Percentiles rank a stretch among this genome's conserved stretches.
These are phyloP conservation scores for Penicillium longicatenatum DNA, from an alignment of 495 filamentous ascomycete species.

Conservation along the genomic window DNA sequence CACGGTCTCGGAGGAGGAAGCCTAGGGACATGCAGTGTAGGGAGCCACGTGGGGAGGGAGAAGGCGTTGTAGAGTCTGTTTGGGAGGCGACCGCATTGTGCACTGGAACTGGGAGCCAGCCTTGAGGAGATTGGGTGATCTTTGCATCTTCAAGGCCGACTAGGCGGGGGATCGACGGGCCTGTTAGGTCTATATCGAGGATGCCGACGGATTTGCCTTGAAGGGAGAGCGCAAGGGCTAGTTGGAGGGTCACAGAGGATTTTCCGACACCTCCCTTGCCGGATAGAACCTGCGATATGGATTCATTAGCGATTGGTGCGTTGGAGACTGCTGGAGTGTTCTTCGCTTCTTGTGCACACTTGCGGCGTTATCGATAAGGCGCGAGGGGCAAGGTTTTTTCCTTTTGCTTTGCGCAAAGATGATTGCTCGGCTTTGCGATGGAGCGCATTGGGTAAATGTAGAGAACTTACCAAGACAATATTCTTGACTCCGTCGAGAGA, in stretches of 20 bases:
- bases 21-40: slow-evolving; percentile 91
- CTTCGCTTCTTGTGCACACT: neutral
- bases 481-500: slow-evolving; percentile 55
- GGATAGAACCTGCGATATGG: slow-evolving; percentile 65
- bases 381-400: slow-evolving; percentile 19
- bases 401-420: neutral
- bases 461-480: slow-evolving; percentile 48
- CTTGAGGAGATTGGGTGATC: slow-evolving; percentile 83
- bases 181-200: slow-evolving; percentile 94
- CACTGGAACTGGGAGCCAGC: slow-evolving; percentile 87
- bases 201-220: slow-evolving; percentile 87
- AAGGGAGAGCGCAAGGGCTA: slow-evolving; percentile 85
- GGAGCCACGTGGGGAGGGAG: slow-evolving; percentile 48
- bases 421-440: neutral
- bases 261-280: slow-evolving; percentile 98
- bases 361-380: slow-evolving; percentile 50
- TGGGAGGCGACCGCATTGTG: slow-evolving; percentile 50
- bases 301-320: slow-evolving; percentile 1
- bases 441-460: neutral
- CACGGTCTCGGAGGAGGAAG: slow-evolving; percentile 80
- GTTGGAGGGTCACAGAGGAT: slow-evolving; percentile 93
- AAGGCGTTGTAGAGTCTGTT: slow-evolving; percentile 8
- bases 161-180: slow-evolving; percentile 92
- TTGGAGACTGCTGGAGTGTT: neutral
- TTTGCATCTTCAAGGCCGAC: slow-evolving; percentile 86